Evolutionary conservation across 1,284 basidiomycete species (phyloP), one percentile per base, ranked within the genome.

Genomic region (Ustilago crameri): DNA sequence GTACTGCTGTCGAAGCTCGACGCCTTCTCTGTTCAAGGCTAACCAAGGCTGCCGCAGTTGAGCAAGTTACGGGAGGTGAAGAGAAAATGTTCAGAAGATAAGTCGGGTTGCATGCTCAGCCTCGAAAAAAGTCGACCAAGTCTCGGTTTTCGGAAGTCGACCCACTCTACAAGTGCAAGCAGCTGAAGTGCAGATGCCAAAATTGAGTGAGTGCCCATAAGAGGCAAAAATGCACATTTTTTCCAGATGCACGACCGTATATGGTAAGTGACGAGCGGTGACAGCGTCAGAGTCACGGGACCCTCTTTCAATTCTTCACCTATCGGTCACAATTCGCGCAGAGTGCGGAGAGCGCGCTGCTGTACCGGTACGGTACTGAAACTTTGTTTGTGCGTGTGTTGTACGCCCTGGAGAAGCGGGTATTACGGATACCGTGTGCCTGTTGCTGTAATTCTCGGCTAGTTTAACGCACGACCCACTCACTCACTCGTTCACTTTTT

Each of bases 401-500:
- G 38, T 20, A 30, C 30, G 12, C 30, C 30, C 30, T 30, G 30
- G 12, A 30, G 30, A 30, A 30, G 30, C 30, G 30, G 30, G 30
- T 30, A 30, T 30, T 30, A 42, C 45, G 30, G 45, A 26, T 47
- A 47, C 30, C 5, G 30, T 12, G 30, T 30, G 30, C 12, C 30
- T 5, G 7, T 30, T 30, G 7, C 12, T 30, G 5, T 30, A 7
- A n/a, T n/a, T n/a, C n/a, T 34, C 32, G 32, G 5, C 20, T 17
- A 41, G 8, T 32, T 17, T 3, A n/a, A 40, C 46, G 54, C 54
- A 58, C 50, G 50, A 45, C 42, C 50, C 50, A 63, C 30, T 30
- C 17, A 17, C 35, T 17, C 12, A 8, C 5, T 37, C 35, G 35
- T 37, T 30, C 17, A 17, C 35, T 17, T 5, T 5, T 5, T 37